These are phyloP conservation scores for Neotropicomus parvogracilis DNA, from an alignment of 1,284 basidiomycete genomes.

Conservation along the genomic window DNA sequence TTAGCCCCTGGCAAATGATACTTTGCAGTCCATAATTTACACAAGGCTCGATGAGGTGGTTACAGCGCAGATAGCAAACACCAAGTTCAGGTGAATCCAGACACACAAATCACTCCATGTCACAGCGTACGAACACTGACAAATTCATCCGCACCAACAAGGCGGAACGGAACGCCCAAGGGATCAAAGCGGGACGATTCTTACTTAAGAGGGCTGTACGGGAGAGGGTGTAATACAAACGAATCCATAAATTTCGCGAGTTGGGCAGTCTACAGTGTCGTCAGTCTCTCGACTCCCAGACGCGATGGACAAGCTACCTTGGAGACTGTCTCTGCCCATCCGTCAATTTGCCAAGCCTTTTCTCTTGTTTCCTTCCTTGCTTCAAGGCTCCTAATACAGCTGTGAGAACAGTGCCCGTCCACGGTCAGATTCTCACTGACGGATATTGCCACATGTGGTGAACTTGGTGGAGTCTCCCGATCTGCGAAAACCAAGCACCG, in stretches of 20 bases:
- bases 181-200: background rate
- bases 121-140: background rate
- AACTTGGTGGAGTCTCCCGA: conserved; percentile 85
- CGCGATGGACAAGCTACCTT: conserved; percentile 52
- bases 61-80: background rate
- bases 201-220: conserved; percentile 79
- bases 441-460: conserved; percentile 95
- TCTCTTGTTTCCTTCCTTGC: conserved; percentile 79
- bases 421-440: conserved; percentile 43
- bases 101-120: conserved; percentile 1
- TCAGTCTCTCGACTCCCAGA: conserved; percentile 7
- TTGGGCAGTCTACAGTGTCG: conserved; percentile 63
- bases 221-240: conserved; percentile 67
- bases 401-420: conserved; percentile 14
- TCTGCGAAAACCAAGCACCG: conserved; percentile 92
- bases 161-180: conserved; percentile 1
- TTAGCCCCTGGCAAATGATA: conserved; percentile 11
- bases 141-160: background rate
- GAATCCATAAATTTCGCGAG: conserved; percentile 77
- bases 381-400: conserved; percentile 61
- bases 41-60: too few species aligned
- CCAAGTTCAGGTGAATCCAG: background rate
- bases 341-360: conserved; percentile 88
- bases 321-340: conserved; percentile 91
- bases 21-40: too few species aligned